phyloP scores from a whole-genome alignment of 495 filamentous ascomycete genomes.

The Penicillium salamii region DNA sequence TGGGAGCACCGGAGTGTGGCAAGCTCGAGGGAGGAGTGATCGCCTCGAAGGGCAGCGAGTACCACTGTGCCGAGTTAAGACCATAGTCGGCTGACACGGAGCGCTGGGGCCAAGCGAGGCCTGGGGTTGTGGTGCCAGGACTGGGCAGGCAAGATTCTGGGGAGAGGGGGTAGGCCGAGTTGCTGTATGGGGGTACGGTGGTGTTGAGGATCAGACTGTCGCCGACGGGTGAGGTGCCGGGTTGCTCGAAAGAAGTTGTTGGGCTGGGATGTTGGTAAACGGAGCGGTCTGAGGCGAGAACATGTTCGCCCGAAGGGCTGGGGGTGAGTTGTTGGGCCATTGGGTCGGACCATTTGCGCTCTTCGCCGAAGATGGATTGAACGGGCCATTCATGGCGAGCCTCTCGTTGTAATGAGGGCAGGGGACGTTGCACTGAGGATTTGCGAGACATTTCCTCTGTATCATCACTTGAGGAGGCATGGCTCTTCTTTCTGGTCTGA shows the following conservation, averaged over 20 bases:
- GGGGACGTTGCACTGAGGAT: conserved; percentile 13
- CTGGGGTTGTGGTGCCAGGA: conserved; percentile 11
- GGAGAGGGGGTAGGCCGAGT: conserved; percentile 26
- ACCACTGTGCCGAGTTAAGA: conserved; percentile 29
- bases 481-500: conserved; percentile 43
- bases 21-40: conserved; percentile 24
- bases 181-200: conserved; percentile 18
- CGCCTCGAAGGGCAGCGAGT: conserved; percentile 31
- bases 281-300: conserved; percentile 16
- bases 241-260: conserved; percentile 28
- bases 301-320: conserved; percentile 26
- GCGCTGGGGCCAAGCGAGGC: conserved; percentile 19
- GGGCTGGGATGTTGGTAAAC: conserved; percentile 19
- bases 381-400: conserved; percentile 13
- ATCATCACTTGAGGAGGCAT: conserved; percentile 14
- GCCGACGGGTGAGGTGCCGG: conserved; percentile 23
- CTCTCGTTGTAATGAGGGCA: conserved; percentile 5
- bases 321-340: conserved; percentile 25
- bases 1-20: conserved; percentile 26
- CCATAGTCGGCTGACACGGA: conserved; percentile 26
- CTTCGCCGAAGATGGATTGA: conserved; percentile 13
- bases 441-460: conserved; percentile 24
- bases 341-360: conserved; percentile 24
- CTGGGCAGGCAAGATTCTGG: conserved; percentile 26
- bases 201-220: conserved; percentile 20